These are phyloP conservation scores for Geosmithia morbida DNA, from an alignment of 2,329 filamentous ascomycete genomes.

Conservation along the genomic window DNA sequence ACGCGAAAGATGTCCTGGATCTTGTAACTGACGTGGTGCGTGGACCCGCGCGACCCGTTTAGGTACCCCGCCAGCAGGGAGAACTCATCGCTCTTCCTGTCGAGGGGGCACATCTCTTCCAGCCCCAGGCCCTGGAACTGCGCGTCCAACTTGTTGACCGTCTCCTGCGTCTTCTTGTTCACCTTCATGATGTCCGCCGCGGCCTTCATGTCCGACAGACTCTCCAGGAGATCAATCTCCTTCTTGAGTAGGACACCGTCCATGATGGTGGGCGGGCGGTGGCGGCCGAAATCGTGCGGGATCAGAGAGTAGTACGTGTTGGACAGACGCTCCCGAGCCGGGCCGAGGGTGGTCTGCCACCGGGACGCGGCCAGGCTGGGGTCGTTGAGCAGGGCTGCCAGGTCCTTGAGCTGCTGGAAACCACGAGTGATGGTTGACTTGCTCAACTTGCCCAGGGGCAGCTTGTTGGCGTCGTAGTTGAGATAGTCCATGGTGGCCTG, in stretches of 20 bases:
- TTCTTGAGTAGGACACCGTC: constrained; percentile 44
- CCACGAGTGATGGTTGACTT: constrained; percentile 62
- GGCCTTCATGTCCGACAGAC: constrained; percentile 73
- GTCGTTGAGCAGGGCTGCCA: constrained; percentile 52
- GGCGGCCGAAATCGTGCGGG: constrained; percentile 66
- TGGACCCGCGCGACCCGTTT: constrained; percentile 47
- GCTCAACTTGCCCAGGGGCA: constrained; percentile 74
- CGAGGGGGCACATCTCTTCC: constrained; percentile 61
- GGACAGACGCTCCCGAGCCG: constrained; percentile 48
- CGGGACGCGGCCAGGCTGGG: constrained; percentile 25
- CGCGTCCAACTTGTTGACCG: constrained; percentile 52
- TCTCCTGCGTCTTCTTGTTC: constrained; percentile 30
- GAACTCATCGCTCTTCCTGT: constrained; percentile 47
- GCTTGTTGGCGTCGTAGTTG: constrained; percentile 61
- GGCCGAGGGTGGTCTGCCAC: constrained; percentile 20
- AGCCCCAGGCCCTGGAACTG: constrained; percentile 60
- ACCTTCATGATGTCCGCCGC: constrained; percentile 64
- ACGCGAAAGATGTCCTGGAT: constrained; percentile 73
- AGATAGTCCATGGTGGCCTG: constrained; percentile 48
- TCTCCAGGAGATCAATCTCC: constrained; percentile 70
- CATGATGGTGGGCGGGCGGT: constrained; percentile 54
- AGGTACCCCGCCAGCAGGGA: constrained; percentile 52
- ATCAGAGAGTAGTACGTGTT: constrained; percentile 73
- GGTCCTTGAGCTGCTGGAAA: constrained; percentile 62
- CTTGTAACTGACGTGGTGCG: constrained; percentile 45